Percentiles rank a stretch among this genome's conserved stretches.
These are phyloP conservation scores for Phytophthora citricola DNA, from an alignment of 352 stramenopile genomes.

Conservation along the genomic window DNA sequence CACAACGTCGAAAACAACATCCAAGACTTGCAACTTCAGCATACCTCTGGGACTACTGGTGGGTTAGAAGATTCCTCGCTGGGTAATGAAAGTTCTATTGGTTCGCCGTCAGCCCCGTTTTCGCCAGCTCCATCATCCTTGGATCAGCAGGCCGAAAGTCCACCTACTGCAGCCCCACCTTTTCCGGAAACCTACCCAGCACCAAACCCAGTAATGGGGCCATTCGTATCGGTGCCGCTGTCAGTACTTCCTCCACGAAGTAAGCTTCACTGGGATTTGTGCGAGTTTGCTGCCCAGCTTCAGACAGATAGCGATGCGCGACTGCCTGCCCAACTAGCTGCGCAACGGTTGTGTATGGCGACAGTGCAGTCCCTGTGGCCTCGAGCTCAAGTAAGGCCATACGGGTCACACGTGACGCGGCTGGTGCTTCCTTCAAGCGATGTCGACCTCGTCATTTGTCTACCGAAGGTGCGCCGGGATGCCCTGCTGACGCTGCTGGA, in stretches of 20 bases:
- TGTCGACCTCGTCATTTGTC: slow-evolving; percentile 97
- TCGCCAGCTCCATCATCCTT: slow-evolving; percentile 45
- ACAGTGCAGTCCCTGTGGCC: slow-evolving; percentile 93
- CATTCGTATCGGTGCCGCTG: slow-evolving; percentile 86
- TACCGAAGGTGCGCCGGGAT: slow-evolving; percentile 97
- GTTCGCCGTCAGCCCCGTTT: slow-evolving; percentile 39
- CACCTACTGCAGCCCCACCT: slow-evolving; percentile 28
- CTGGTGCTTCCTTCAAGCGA: slow-evolving; percentile 97
- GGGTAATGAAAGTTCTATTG: slow-evolving; percentile 38
- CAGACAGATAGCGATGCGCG: slow-evolving; percentile 77
- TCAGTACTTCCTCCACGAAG: slow-evolving; percentile 83
- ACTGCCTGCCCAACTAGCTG: slow-evolving; percentile 76
- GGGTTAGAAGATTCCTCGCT: slow-evolving; percentile 30
- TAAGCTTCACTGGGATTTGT: slow-evolving; percentile 90
- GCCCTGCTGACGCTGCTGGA: slow-evolving; percentile 93
- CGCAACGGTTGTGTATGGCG: slow-evolving; percentile 77
- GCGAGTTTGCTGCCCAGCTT: slow-evolving; percentile 82
- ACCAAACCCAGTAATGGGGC: slow-evolving; percentile 63
- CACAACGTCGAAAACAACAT: slow-evolving; percentile 52
- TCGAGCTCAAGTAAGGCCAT: slow-evolving; percentile 96
- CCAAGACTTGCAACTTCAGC: slow-evolving; percentile 49
- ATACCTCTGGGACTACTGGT: slow-evolving; percentile 19
- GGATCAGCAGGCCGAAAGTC: slow-evolving; percentile 31
- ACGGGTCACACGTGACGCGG: slow-evolving; percentile 96
- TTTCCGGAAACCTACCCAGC: slow-evolving; percentile 54